Evolutionary conservation across 2,329 filamentous ascomycete genomes (phyloP).

Genomic region (Microsporum ferrugineum): DNA sequence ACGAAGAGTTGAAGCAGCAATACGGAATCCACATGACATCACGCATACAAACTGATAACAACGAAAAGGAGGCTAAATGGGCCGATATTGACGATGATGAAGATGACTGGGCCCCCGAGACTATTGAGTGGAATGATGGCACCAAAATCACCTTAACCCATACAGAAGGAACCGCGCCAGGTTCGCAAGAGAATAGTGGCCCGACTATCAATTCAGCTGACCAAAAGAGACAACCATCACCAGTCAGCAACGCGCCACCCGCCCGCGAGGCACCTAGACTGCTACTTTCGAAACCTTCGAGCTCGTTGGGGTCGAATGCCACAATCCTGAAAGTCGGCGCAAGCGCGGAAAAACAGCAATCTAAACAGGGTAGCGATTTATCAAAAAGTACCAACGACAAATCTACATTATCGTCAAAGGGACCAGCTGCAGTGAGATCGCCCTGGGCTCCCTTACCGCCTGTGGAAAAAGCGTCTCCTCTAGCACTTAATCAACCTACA

Average conservation of each 20-base stretch:
- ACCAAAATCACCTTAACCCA: constrained; percentile 52
- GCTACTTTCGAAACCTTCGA: constrained; percentile 27
- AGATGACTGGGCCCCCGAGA: constrained; percentile 57
- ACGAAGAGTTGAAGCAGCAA: constrained; percentile 57
- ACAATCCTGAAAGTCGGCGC: constrained; percentile 40
- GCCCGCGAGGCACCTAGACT: constrained; percentile 20
- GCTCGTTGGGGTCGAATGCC: constrained; percentile 39
- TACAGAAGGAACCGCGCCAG: constrained; percentile 21
- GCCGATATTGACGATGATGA: constrained; percentile 59
- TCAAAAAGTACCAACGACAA: constrained; percentile 45
- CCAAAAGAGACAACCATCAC: constrained; percentile 15
- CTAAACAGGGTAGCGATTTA: constrained; percentile 34
- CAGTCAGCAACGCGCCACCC: constrained; percentile 8
- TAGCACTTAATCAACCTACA: constrained; percentile 46
- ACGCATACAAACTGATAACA: constrained; percentile 50
- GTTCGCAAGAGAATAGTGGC: constrained; percentile 17
- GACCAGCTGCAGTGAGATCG: constrained; percentile 64
- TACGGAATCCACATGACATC: constrained; percentile 58
- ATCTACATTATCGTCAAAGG: constrained; percentile 37
- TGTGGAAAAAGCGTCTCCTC: constrained; percentile 66
- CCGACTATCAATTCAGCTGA: background rate
- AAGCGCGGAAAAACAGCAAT: constrained; percentile 34
- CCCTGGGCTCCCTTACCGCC: constrained; percentile 84
- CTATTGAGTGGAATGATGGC: constrained; percentile 58
- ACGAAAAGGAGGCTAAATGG: constrained; percentile 54